Percentiles rank a stretch among this genome's conserved stretches.
Evolutionary conservation across 257 asterid species (phyloP).

Genomic region (Lithospermum erythrorhizon): DNA sequence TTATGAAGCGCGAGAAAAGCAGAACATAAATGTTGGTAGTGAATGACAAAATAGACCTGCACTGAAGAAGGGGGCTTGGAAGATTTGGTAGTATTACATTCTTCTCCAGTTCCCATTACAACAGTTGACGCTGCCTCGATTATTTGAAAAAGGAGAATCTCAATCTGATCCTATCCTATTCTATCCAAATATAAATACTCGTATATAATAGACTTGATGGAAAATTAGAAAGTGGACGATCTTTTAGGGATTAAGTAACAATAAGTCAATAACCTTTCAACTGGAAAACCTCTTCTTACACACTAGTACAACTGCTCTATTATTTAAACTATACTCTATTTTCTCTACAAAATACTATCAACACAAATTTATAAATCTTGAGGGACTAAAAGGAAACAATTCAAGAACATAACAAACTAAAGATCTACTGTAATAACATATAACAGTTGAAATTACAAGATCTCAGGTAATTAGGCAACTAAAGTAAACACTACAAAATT

Average conservation of each 20-base stretch:
- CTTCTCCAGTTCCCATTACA: conserved; percentile 77
- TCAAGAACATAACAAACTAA: not conserved
- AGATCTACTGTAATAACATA: not conserved
- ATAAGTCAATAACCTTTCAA: too few relatives aligned
- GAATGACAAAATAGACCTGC: conserved; percentile 45
- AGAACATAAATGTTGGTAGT: not conserved
- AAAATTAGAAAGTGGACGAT: too few relatives aligned
- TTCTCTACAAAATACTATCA: too few relatives aligned
- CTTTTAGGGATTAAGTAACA: too few relatives aligned
- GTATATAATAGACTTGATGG: too few relatives aligned
- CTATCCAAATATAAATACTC: not conserved
- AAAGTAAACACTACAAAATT: too few relatives aligned
- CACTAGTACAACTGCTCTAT: too few relatives aligned
- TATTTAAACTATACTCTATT: too few relatives aligned
- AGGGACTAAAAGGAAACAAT: not conserved
- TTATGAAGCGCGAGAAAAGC: not conserved
- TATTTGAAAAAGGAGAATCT: not conserved
- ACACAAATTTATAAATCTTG: not conserved
- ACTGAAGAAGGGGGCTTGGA: conserved; percentile 48
- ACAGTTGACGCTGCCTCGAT: conserved; percentile 20
- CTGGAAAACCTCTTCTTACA: too few relatives aligned
- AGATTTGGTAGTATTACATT: conserved; percentile 49
- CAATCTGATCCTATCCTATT: not conserved
- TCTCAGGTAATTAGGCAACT: conserved; percentile 6
- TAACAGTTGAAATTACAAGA: not conserved